A percentile compares a stretch with the other conserved stretches of the same genome.
phyloP scores from a whole-genome alignment of 768 basidiomycete species.

The Tricholoma furcatifolium region DNA sequence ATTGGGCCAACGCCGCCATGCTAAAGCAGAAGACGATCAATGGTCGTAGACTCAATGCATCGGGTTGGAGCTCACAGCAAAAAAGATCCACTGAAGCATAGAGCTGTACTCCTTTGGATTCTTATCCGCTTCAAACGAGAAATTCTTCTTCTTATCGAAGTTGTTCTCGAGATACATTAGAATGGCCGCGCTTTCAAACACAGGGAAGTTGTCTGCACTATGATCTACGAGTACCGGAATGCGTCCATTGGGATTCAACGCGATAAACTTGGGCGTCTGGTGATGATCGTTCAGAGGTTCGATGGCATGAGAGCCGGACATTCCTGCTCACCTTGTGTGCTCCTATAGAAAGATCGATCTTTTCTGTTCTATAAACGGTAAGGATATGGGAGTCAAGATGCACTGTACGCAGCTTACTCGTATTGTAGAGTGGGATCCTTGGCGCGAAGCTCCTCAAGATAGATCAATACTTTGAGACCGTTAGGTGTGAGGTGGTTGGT shows the following conservation, averaged over 20 bases:
- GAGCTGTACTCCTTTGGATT: conserved; percentile 66
- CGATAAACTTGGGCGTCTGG: conserved; percentile 69
- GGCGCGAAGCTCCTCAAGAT: conserved; percentile 16
- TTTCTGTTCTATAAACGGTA: conserved; percentile 3
- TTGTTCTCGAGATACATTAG: conserved; percentile 76
- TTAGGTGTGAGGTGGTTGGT: conserved; percentile 22
- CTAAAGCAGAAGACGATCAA: conserved; percentile 30
- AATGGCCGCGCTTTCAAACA: conserved; percentile 84
- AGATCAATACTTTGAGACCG: conserved; percentile 22
- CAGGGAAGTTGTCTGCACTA: conserved; percentile 55
- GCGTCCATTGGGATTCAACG: conserved; percentile 70
- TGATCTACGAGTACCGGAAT: conserved; percentile 70
- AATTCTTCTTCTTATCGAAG: conserved; percentile 74
- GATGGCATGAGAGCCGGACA: background rate
- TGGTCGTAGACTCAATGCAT: background rate
- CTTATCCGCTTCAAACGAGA: conserved; percentile 57
- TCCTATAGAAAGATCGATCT: conserved; percentile 10
- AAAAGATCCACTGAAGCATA: conserved; percentile 86
- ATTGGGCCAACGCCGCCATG: conserved; percentile 85
- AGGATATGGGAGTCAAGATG: background rate
- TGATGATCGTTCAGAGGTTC: background rate
- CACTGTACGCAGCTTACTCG: background rate
- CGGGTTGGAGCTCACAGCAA: conserved; percentile 44
- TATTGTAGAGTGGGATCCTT: conserved; percentile 11
- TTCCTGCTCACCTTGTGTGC: conserved; percentile 10